Conservation (phyloP, 2,329 filamentous ascomycete genomes). For the Aspergillus aculeatinus region DNA sequence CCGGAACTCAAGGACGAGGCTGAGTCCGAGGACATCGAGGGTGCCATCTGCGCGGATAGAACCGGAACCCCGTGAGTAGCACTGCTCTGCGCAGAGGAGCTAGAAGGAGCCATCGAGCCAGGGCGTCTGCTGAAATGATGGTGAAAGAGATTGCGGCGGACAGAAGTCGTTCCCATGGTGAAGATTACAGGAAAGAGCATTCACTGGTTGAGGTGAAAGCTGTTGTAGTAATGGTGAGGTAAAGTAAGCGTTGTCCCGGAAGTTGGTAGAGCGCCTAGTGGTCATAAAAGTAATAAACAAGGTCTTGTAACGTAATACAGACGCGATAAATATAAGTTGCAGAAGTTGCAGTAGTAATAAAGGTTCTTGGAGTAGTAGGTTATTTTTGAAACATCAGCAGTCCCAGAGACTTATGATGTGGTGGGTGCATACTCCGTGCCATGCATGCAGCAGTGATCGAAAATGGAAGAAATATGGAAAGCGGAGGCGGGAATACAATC, state of each 20-base stretch:
- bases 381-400: too few relatives aligned
- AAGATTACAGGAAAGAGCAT: neutral
- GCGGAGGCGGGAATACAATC: too few relatives aligned
- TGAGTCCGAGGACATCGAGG: conserved; percentile 23
- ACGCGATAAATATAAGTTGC: too few relatives aligned
- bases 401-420: too few relatives aligned
- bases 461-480: too few relatives aligned
- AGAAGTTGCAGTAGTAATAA: neutral
- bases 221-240: neutral
- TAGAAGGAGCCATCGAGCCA: conserved; percentile 31
- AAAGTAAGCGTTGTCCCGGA: neutral
- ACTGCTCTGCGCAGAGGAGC: conserved; percentile 16
- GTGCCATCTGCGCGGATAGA: conserved; percentile 25
- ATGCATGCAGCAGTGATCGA: too few relatives aligned
- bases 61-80: conserved; percentile 20
- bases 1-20: conserved; percentile 22
- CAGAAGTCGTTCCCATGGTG: conserved; percentile 33
- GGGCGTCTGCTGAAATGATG: conserved; percentile 45
- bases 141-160: conserved; percentile 48
- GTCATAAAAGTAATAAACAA: neutral
- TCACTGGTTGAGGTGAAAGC: neutral
- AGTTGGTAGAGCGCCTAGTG: neutral
- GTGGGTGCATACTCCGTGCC: too few relatives aligned
- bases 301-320: too few relatives aligned
- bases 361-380: neutral